Base-by-base conservation (phyloP, 768 basidiomycete genomes). In the Royoungia palumana region DNA sequence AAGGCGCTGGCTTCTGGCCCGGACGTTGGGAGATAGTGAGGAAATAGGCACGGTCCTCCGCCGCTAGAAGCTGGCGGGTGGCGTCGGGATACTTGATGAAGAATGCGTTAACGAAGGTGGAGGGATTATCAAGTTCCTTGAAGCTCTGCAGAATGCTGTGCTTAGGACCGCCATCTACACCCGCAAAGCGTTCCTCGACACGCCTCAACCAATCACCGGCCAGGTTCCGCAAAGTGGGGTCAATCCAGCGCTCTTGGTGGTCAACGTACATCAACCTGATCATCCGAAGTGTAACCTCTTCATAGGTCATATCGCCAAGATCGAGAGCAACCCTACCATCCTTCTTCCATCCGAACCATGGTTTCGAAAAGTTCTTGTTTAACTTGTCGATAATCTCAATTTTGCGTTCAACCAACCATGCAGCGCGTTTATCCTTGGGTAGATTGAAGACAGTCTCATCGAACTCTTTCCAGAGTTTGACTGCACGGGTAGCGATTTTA, bases 401-500 rank as follows among this genome's bases (percentile, higher is more conserved):
- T 59, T 85, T 86, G 58, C 84, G 89, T 71, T 94, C 88, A 36
- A 75, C 73, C 56, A 98, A 75, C 95, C 95, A 99, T 1, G 81
- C 78, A 13, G 70, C 77, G 40, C 95, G 87, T 78, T 99, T 99
- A 74, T 98, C 96, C 74, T 94, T 92, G 10, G 95, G 85, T 58
- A 97, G 69, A 67, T 85, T 88, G 80, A 98, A 99, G 48, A 99
- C 89, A 20, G 85, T 91, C 60, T 95, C 85, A 62, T 99, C 96
- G 65, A 97, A 97, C 74, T 98, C 94, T 70, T 94, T 93, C 96
- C 96, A 99, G 35, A 99, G 77, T 76, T 90, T 97, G 69, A 99
- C 91, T 30, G 81, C 96, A 41, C 96, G 89, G 35, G 86, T 99
- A 28, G 96, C 94, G 64, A 99, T 90, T 76, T 99, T 99, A 76